Conservation (phyloP, 352 stramenopile species). For the Globisporangium emineosum region DNA sequence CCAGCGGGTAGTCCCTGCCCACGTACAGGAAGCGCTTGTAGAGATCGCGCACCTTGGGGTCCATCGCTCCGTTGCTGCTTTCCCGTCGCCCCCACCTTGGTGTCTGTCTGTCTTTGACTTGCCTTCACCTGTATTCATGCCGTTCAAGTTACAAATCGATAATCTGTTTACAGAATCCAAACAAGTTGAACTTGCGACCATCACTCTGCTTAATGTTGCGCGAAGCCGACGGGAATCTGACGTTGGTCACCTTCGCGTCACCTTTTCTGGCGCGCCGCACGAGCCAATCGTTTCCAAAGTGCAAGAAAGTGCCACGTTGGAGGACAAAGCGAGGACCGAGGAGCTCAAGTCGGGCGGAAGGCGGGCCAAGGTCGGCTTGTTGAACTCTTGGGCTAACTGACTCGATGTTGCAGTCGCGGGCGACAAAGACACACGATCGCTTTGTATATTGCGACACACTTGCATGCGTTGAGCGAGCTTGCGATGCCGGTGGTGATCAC, state of each 20-base stretch:
- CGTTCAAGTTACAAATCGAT: background rate
- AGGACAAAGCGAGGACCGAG: background rate
- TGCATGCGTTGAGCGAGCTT: conserved; percentile 1
- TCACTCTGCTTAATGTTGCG: conserved; percentile 13
- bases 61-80: conserved; percentile 45
- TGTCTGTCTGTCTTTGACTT: background rate
- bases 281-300: conserved; percentile 8
- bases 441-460: background rate
- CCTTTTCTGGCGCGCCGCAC: background rate
- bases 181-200: conserved; percentile 15
- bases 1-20: conserved; percentile 94
- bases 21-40: conserved; percentile 95
- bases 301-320: background rate
- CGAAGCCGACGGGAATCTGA: background rate
- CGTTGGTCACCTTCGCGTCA: conserved; percentile 14
- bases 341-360: background rate
- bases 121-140: conserved; percentile 12
- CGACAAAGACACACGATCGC: background rate
- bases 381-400: background rate
- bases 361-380: background rate
- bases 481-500: background rate
- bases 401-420: background rate
- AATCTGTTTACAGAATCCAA: too few species aligned
- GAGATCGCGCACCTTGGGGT: conserved; percentile 92
- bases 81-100: background rate